These are phyloP conservation scores for Penicillium parvum DNA, from an alignment of 495 filamentous ascomycete species.

Conservation along the genomic window DNA sequence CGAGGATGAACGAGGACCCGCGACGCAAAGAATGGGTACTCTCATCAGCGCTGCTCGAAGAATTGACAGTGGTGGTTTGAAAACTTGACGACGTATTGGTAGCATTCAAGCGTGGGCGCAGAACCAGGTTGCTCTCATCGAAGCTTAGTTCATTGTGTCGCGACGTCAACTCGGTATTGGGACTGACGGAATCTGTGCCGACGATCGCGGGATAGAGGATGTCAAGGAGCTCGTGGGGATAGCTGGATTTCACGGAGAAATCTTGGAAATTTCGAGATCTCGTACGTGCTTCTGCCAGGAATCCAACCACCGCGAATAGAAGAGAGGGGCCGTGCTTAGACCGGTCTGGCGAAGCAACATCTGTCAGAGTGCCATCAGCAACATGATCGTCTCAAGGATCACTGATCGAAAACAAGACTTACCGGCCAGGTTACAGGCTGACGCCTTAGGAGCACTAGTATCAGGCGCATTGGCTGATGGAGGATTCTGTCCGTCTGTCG, in stretches of 20 bases:
- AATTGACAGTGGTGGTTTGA: constrained; percentile 61
- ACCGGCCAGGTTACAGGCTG: constrained; percentile 15
- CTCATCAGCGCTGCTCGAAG: constrained; percentile 41
- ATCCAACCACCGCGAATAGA: constrained; percentile 69
- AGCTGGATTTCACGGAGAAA: constrained; percentile 71
- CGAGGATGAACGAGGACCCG: constrained; percentile 83
- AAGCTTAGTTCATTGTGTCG: constrained; percentile 75
- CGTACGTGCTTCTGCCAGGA: constrained; percentile 70
- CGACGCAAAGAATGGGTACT: constrained; percentile 58
- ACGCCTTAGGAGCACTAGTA: constrained; percentile 17
- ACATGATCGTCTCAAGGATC: background rate
- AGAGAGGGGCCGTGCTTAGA: constrained; percentile 33
- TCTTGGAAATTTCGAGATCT: constrained; percentile 73
- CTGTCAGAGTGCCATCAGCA: constrained; percentile 3
- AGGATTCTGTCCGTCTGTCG: background rate
- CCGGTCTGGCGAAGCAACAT: constrained; percentile 7
- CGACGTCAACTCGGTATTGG: constrained; percentile 78
- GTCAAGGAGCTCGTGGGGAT: constrained; percentile 69
- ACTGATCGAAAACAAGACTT: background rate
- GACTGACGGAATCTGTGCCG: constrained; percentile 72
- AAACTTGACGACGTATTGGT: constrained; percentile 53
- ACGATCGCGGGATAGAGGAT: constrained; percentile 82
- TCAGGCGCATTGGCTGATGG: background rate
- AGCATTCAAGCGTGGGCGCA: constrained; percentile 61
- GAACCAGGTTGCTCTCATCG: constrained; percentile 77